These are phyloP conservation scores for Chenopodium berlandieri DNA, from an alignment of 148 eudicot species.

Conservation along the genomic window DNA sequence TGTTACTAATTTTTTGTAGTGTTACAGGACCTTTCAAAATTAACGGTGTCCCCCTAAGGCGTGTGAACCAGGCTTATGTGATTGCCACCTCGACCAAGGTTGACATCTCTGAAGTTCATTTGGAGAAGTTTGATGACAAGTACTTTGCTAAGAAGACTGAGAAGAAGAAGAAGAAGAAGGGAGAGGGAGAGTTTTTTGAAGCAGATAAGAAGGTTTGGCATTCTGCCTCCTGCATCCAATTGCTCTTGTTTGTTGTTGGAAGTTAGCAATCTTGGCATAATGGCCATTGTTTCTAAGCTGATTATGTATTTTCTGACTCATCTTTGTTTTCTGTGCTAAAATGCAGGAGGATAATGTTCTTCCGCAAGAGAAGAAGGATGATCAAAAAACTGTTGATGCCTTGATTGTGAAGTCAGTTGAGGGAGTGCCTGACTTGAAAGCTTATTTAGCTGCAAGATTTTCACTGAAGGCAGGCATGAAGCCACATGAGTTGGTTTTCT, in stretches of 20 bases:
- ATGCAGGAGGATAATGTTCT: conserved; percentile 47
- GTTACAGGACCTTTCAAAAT: conserved; percentile 53
- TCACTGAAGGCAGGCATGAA: conserved; percentile 61
- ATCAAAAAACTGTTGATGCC: conserved; percentile 49
- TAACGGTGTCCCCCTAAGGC: conserved; percentile 58
- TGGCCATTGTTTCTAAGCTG: too few relatives aligned
- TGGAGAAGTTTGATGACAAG: conserved; percentile 51
- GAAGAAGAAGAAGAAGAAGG: conserved; percentile 54
- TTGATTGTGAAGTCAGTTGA: conserved; percentile 41
- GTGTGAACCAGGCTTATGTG: conserved; percentile 56
- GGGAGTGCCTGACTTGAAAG: conserved; percentile 49
- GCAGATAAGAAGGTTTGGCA: conserved; percentile 51
- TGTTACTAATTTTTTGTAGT: neutral
- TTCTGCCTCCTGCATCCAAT: too few relatives aligned
- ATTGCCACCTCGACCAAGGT: conserved; percentile 62
- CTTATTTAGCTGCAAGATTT: conserved; percentile 49
- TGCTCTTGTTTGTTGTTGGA: too few relatives aligned
- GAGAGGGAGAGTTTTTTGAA: conserved; percentile 61
- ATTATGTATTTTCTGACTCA: neutral
- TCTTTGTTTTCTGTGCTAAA: neutral
- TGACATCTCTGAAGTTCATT: conserved; percentile 45
- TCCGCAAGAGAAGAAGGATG: conserved; percentile 63
- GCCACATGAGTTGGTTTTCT: conserved; percentile 68
- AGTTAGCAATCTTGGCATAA: too few relatives aligned
- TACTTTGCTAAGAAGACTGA: conserved; percentile 54